Base-by-base conservation (phyloP, 2,329 filamentous ascomycete genomes). In the Fusarium udum region DNA sequence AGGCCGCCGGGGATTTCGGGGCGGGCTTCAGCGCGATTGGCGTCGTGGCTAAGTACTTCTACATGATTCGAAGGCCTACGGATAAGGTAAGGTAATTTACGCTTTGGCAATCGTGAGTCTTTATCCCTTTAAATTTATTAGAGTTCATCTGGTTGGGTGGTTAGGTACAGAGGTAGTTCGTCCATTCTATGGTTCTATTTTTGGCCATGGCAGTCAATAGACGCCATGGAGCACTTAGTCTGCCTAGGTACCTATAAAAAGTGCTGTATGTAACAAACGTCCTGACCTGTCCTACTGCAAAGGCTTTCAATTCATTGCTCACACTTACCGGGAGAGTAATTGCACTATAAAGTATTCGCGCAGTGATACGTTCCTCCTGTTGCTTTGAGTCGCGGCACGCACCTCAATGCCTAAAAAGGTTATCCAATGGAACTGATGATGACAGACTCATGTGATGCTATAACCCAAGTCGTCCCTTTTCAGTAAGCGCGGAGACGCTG, bases 1-100 rank as follows among this genome's bases (percentile, higher is more conserved):
- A 79, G 61, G 73, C 75, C 60, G 26, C 70, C 62, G 74, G 64
- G 69, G 59, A 59, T 45, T 31, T 66, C 69, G 64, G 69, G n/a
- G n/a, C n/a, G n/a, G n/a, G 53, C 49, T 68, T 71, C 48, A 55
- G 52, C 61, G 24, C 42, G 53, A 57, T 64, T 67, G 59, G 43
- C 40, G 59, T 52, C 49, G 34, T 63, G 40, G 42, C 36, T 24
- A 63, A 49, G 65, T 67, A 71, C 32, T 48, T 45, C 31, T 70
- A 60, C 56, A 59, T 43, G 51, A 59, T 43, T 40, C 31, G 32
- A 43, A 45, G 28, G 57, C 40, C 62, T 32, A 52, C 28, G 26
- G 24, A 51, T 36, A 58, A 36, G 13, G 7, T 28, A 28, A 57
- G 13, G 7, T 28, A 28, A 57, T 16, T 49, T 49, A 13, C 22